phyloP scores from a whole-genome alignment of 371 early-diverging fungal species.

The Umbelopsis sp. region DNA sequence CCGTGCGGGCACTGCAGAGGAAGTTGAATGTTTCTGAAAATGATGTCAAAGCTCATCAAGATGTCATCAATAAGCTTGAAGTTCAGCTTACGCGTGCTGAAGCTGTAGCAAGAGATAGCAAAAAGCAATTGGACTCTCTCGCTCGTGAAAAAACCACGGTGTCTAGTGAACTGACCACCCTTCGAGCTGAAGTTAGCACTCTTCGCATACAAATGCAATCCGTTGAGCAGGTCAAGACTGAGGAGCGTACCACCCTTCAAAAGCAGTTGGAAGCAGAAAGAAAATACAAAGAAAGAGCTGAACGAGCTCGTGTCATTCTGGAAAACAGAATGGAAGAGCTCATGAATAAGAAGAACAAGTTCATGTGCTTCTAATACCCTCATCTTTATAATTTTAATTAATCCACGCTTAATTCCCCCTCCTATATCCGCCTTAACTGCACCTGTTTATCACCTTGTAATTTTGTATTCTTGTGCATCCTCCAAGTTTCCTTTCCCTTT shows the following conservation, averaged over 20 bases:
- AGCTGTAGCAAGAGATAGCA: conserved; percentile 39
- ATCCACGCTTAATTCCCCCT: background rate
- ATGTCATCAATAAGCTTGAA: conserved; percentile 48
- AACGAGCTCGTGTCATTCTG: conserved; percentile 49
- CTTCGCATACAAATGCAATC: conserved; percentile 32
- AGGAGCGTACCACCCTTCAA: conserved; percentile 34
- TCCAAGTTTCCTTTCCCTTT: background rate
- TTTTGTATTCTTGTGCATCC: conserved; percentile 8
- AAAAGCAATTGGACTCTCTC: conserved; percentile 44
- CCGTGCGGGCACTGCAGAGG: conserved; percentile 50
- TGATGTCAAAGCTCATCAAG: conserved; percentile 45
- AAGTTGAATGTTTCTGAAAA: conserved; percentile 47
- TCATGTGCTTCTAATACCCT: conserved; percentile 51
- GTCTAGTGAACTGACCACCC: conserved; percentile 40
- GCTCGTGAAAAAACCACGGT: conserved; percentile 46
- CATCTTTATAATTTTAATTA: background rate
- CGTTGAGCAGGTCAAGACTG: conserved; percentile 21
- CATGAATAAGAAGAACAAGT: conserved; percentile 55
- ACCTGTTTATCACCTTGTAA: background rate
- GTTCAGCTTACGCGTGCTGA: conserved; percentile 45
- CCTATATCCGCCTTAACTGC: background rate
- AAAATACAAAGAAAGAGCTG: conserved; percentile 50
- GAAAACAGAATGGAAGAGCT: conserved; percentile 54
- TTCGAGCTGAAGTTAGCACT: conserved; percentile 43
- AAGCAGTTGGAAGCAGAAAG: conserved; percentile 38